Base-by-base conservation (phyloP, 2,329 filamentous ascomycete species). In the Alternaria triticimaculans region DNA sequence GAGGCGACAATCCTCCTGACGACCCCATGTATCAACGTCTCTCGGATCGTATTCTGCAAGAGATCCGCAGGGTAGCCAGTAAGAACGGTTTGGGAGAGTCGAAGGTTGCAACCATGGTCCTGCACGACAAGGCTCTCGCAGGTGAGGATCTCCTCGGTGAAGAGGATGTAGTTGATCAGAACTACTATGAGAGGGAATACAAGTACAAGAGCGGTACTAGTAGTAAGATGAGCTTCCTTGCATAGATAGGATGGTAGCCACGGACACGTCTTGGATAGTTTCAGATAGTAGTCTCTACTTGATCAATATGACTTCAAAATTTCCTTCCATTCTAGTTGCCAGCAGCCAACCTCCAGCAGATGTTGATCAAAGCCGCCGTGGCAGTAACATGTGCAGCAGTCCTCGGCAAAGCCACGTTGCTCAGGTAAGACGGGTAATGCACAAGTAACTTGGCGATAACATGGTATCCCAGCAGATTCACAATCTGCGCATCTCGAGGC, bases 401-500 rank as follows among this genome's bases (percentile, higher is more conserved):
- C 46, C 70, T 69, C 6, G 67, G 65, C 20, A 70, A 3, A 7
- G 69, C 63, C 20, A 72, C 21, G 37, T 72, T 72, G n/a, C 60
- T 23, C 44, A 72, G 15, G 55, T 72, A 72, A 30, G 67, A 55
- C 8, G 70, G 70, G 18, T 72, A 72, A 30, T 71, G 69, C 20
- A 72, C 66, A 21, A 70, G 48, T 37, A 72, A 33, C 33, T 72
- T 72, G 15, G 70, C 67, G 11, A 72, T 70, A 37, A 72, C 69
- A 33, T 72, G 70, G 20, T 60, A 71, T 6, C 70, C 70, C 6
- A 72, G 58, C 18, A 72, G 14, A 54, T 71, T 72, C 1, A 72
- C 66, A 20, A 72, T 62, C 46, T 72, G 70, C n/a, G 67, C 64
- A 43, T 72, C 70, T 10, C 60, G 68, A 2, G 69, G 69, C 3